These are phyloP conservation scores for Triangularia verruculosa DNA, from an alignment of 2,329 filamentous ascomycete genomes.

Conservation along the genomic window DNA sequence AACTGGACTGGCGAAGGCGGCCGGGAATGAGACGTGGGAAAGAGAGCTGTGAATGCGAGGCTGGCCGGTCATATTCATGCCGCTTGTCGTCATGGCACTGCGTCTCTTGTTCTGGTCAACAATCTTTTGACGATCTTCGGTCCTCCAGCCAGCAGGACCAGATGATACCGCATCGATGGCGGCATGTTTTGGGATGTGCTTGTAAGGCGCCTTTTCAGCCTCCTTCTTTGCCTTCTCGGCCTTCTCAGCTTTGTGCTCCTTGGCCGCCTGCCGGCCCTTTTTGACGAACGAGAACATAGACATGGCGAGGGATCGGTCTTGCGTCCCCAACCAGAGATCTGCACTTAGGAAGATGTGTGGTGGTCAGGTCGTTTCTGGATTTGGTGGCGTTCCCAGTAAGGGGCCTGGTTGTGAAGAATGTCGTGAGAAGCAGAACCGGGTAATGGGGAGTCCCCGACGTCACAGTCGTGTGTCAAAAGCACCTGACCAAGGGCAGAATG, in stretches of 20 bases:
- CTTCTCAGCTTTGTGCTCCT: constrained; percentile 50
- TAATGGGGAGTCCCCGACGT: constrained; percentile 10
- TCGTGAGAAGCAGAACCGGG: background rate
- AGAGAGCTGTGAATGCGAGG: constrained; percentile 49
- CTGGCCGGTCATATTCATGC: constrained; percentile 35
- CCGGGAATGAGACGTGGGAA: constrained; percentile 47
- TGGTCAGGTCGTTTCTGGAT: background rate
- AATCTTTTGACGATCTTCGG: constrained; percentile 46
- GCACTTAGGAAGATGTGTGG: background rate
- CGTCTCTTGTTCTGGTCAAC: constrained; percentile 50
- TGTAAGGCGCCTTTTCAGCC: constrained; percentile 47
- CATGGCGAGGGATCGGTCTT: constrained; percentile 39
- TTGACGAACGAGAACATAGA: constrained; percentile 56
- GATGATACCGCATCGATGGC: constrained; percentile 55
- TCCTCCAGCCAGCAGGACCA: constrained; percentile 51
- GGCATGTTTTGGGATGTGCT: constrained; percentile 61
- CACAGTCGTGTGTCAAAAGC: constrained; percentile 3
- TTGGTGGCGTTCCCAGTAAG: background rate
- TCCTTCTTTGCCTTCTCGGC: constrained; percentile 46
- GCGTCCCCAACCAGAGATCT: background rate
- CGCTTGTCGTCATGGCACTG: constrained; percentile 45
- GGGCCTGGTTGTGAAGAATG: background rate
- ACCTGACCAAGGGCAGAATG: constrained; percentile 10
- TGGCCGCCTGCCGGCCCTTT: constrained; percentile 52
- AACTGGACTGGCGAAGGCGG: constrained; percentile 39